Base-by-base conservation (phyloP, 495 filamentous ascomycete genomes). In the Darksidea phi region DNA sequence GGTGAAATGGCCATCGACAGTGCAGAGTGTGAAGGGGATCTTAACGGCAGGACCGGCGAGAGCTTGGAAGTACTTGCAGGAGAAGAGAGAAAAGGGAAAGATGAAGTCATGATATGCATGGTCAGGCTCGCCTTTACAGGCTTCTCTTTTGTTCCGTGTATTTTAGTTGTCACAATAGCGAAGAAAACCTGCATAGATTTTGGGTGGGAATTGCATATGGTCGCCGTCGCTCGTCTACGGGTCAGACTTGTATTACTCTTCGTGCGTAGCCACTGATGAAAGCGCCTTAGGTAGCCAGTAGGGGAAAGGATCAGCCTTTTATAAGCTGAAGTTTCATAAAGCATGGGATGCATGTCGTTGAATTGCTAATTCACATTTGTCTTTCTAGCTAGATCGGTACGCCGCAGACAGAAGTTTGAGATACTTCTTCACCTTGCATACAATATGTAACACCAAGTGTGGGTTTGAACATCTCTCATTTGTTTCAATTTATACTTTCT, bases 1-100 rank as follows among this genome's bases (percentile, higher is more conserved):
- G 0, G 88, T 97, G 66, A 81, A 78, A 48, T 98, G 95, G 95
- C 90, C 94, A 2, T 90, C 88, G 60, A 89, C 87, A 7, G 84
- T 83, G 5, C 91, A 98, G 75, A 90, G 82, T 37, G 59, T 91
- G 41, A 97, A 98, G 74, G 86, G 90, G 3, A 68, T 84, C 0
- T 67, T 96, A 21, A 97, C 91, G 1, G 82, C 87, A 0, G 95
- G 94, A 0, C 65, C 88, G 6, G 66, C 75, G 42, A 82, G 84
- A 65, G 84, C 84, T 51, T 83, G 80, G 78, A 82, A 82, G 59
- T 98, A 98, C 74, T 57, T 93, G 59, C 75, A 77, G 34, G 95
- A 97, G 73, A 98, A 98, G 80, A 79, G 88, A 46, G 80, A 74
- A 42, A 96, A 95, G 75, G 63, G 79, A 74, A 34, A 49, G 57